Conservation (phyloP, 495 filamentous ascomycete species). For the Amorphotheca resinae region DNA sequence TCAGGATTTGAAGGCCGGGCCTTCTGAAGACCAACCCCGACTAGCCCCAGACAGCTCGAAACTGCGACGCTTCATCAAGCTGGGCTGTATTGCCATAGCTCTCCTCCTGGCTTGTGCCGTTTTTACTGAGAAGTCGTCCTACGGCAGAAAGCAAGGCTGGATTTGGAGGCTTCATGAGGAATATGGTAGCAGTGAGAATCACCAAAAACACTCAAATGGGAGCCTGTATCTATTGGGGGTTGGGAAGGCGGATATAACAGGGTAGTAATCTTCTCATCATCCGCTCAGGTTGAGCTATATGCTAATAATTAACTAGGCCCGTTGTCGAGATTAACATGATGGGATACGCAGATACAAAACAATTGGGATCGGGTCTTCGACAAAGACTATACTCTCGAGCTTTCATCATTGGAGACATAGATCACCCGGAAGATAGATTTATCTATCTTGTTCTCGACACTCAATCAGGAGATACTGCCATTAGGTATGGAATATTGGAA, state of each 20-base stretch:
- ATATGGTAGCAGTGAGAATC: neutral
- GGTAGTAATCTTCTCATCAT: slow-evolving; percentile 37
- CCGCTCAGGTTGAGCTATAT: slow-evolving; percentile 1
- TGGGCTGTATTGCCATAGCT: neutral
- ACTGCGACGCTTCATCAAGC: neutral
- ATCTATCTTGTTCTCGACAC: slow-evolving; percentile 85
- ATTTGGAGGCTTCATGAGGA: slow-evolving; percentile 1
- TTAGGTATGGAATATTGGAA: slow-evolving; percentile 73
- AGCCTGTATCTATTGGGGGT: slow-evolving; percentile 71
- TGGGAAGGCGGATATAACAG: slow-evolving; percentile 91
- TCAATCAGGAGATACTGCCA: slow-evolving; percentile 80
- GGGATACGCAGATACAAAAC: slow-evolving; percentile 83
- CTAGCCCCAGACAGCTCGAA: neutral
- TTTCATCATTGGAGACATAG: slow-evolving; percentile 69
- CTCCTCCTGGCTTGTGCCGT: neutral
- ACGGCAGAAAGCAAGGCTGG: neutral
- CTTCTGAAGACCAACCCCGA: slow-evolving; percentile 3
- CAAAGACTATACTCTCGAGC: slow-evolving; percentile 84
- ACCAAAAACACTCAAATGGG: slow-evolving; percentile 11
- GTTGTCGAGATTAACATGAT: slow-evolving; percentile 88
- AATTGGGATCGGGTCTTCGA: slow-evolving; percentile 76
- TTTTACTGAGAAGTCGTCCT: neutral
- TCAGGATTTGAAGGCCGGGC: slow-evolving; percentile 9
- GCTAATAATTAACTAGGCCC: slow-evolving; percentile 36
- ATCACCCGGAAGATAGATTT: slow-evolving; percentile 57